Evolutionary conservation across 495 filamentous ascomycete species (phyloP), one percentile per base, ranked within the genome.

Genomic region (Penicillium robsamsonii): DNA sequence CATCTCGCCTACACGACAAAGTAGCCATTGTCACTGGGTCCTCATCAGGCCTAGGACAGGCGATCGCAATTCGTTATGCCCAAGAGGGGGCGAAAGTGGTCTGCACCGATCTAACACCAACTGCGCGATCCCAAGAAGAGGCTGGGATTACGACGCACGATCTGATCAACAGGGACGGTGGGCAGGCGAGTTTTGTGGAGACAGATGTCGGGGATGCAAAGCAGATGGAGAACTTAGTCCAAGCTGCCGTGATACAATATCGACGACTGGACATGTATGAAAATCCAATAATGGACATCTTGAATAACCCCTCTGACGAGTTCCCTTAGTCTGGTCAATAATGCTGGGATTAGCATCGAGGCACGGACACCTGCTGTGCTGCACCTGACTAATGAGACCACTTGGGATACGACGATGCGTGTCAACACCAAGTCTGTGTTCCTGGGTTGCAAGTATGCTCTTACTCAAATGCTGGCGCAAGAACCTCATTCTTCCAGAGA

Each of bases 401-500:
- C 61, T 0, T 83, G 70, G 65, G 80, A 83, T 46, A 62, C 41
- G 9, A 74, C 73, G 2, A 75, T 80, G 61, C 55, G 60, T 7
- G 67, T 82, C 2, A 81, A 83, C 53, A 44, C 55, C 4, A 75
- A 73, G 12, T 74, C 74, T 12, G 74, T 79, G 0, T 84, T 82
- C 56, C 68, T 84, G 2, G 81, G 80, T 5, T 77, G 71, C 42
- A 76, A 76, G 40, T 82, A 78, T 50, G 79, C 75, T 1, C 56
- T 73, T n/a, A 55, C 61, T 1, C 81, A 84, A 62, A 81, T 83
- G 74, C 55, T 83, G 13, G 60, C 64, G 17, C 83, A 86, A 56
- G 70, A 75, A 8, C 72, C 68, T 0, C 64, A 70, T 55, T 27
- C 66, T 0, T 74, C 63, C 3, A 74, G 76, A 5, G 73, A 82